Evolutionary conservation across 208 protist species (phyloP), one percentile per base, ranked within the genome.

Genomic region (Acanthamoeba polyphaga): DNA sequence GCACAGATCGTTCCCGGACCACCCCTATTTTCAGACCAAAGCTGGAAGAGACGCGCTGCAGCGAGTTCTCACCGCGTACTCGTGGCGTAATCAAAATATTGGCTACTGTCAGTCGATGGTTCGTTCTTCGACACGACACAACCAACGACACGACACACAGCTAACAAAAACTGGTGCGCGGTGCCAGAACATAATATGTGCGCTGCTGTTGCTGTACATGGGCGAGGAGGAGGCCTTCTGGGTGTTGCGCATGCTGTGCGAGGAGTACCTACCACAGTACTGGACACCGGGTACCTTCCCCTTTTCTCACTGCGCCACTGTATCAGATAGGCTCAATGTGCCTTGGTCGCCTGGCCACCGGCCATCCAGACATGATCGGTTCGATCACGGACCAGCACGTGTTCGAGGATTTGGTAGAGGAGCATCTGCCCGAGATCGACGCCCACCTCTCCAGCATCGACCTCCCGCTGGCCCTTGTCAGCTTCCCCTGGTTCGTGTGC

Each of bases 191-290:
- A 92, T 98, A n/a, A 96, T 98, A 38, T 96, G 92, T 29, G 97
- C 95, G 7, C 76, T 95, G 12, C 29, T 98, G 2, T 55, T 98
- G 6, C 91, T 97, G 51, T 88, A 95, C 19, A 94, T 96, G 27
- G 85, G 93, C 10, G 97, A 98, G 80, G 97, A 98, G 43, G 96
- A 97, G 90, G 92, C 97, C n/a, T 98, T 98, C 88, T 98, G 97
- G 97, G 10, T 98, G 5, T 38, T 98, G 0, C 90, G 94, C 1
- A 96, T 96, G 0, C 93, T 98, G 66, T 94, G 96, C 6, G 97
- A 97, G 64, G 96, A 97, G 27, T 72, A 97, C 46, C 38, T 97
- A 74, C 89, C 90, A n/a, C 76, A 53, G 29, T 94, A 94, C 34
- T 94, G 43, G 46, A 84, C 66, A 7, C 90, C 90, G 19, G 90